These are phyloP conservation scores for Nidula niveotomentosa DNA, from an alignment of 1,284 basidiomycete species.

Conservation along the genomic window DNA sequence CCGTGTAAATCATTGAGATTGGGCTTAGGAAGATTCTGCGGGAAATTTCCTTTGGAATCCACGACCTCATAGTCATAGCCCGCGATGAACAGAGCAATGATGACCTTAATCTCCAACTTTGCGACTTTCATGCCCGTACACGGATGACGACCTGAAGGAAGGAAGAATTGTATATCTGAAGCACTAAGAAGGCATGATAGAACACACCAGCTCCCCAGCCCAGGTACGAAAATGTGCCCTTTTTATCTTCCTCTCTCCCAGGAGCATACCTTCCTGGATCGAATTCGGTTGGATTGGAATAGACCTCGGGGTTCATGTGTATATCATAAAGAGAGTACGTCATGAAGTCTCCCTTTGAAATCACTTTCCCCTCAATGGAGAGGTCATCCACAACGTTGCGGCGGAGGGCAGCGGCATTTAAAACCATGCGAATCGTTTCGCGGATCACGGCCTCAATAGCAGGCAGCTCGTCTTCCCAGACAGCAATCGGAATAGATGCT, in stretches of 20 bases:
- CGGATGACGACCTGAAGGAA: conserved; percentile 8
- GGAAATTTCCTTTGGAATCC: background rate
- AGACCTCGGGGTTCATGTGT: background rate
- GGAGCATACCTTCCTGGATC: background rate
- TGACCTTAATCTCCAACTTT: conserved; percentile 12
- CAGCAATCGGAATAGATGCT: conserved; percentile 24
- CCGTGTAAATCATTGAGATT: no score
- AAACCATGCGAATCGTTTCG: conserved; percentile 28
- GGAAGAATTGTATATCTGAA: background rate
- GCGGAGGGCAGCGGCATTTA: conserved; percentile 15
- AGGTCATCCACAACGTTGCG: conserved; percentile 13
- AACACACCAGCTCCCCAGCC: background rate
- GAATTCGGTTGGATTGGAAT: background rate
- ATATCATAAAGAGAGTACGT: background rate
- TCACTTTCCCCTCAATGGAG: background rate
- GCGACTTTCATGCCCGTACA: conserved; percentile 11
- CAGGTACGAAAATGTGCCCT: background rate
- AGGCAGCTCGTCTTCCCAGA: conserved; percentile 35
- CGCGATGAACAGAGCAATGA: conserved; percentile 7
- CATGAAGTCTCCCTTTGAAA: background rate
- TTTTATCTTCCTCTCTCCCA: background rate
- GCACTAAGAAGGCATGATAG: background rate
- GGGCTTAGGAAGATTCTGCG: no score
- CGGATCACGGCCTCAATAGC: conserved; percentile 29
- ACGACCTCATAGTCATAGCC: conserved; percentile 9